These are phyloP conservation scores for Colletotrichum chrysophilum DNA, from an alignment of 2,329 filamentous ascomycete genomes.

Conservation along the genomic window DNA sequence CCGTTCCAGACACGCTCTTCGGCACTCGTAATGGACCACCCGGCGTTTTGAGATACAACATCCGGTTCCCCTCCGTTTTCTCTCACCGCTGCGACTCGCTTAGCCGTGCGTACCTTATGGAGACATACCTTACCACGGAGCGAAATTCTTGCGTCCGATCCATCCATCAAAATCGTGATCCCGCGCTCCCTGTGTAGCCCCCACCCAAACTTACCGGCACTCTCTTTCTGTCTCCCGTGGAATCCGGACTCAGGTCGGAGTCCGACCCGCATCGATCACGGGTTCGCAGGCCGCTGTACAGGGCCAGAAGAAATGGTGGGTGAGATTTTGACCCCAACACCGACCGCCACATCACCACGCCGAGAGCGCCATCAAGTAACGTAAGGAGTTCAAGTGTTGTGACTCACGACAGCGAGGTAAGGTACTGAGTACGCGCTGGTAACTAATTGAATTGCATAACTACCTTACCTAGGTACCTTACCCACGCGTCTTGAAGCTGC, in stretches of 20 bases:
- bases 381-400: neutral
- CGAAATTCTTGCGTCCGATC: slow-evolving; percentile 10
- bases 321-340: neutral
- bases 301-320: neutral
- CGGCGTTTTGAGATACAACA: neutral
- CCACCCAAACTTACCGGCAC: neutral
- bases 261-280: slow-evolving; percentile 7
- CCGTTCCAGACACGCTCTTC: too few species aligned
- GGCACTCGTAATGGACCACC: too few species aligned
- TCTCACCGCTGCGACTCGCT: neutral
- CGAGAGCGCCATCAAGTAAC: neutral
- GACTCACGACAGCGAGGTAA: neutral
- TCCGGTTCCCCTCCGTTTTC: neutral
- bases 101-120: too few species aligned
- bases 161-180: slow-evolving; percentile 9
- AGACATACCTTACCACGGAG: too few species aligned
- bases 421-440: neutral
- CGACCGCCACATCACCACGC: neutral
- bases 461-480: neutral
- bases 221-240: neutral
- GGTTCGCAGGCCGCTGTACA: neutral
- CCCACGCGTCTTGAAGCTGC: neutral
- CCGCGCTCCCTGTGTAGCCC: neutral
- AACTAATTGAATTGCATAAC: neutral
- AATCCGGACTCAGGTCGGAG: slow-evolving; percentile 1